Evolutionary conservation across 495 filamentous ascomycete genomes (phyloP), one percentile per base, ranked within the genome.

Genomic region (Clavariopsis aquatica): DNA sequence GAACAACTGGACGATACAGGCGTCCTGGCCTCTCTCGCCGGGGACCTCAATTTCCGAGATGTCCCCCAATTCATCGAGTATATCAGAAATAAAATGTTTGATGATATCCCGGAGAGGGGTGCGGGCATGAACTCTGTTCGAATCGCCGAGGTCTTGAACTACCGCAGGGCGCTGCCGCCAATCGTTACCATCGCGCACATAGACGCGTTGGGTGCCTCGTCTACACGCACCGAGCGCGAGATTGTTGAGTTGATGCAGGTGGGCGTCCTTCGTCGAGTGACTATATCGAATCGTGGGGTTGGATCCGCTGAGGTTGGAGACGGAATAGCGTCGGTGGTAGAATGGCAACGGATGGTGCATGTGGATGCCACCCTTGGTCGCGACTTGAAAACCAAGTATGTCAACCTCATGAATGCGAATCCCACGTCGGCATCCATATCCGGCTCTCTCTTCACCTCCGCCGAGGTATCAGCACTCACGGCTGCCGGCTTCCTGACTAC

Each of bases 91-190:
- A 81, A 74, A 65, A 92, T 89, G 84, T 96, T 92, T 72, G 81
- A 83, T 47, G 79, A 81, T 8, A 76, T 94, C 2, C 90, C 90
- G 6, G 77, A 83, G 22, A 71, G 72, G 24, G 78, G 79, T 7
- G 78, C 85, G 0, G 90, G 90, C 12, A 91, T 94, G 86, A 88
- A 87, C 69, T 89, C 86, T 38, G 85, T 81, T 0, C 83, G 86
- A 15, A 88, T 90, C 26, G 82, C 88, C 12, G 83, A 91, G 67
- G 80, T 89, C 1, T 79, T 93, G 49, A 88, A 88, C 64, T 84
- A 85, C 69, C 83, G 89, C 22, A 77, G 76, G 24, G 80, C 77
- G 13, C 72, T 95, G 29, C 91, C 91, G 29, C 86, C 86, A 0
- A 79, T 90, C 22, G 87, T 87, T 19, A 89, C 85, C 0, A 78